Conservation (phyloP, 2,329 filamentous ascomycete genomes). For the Microcyclosporella mali region DNA sequence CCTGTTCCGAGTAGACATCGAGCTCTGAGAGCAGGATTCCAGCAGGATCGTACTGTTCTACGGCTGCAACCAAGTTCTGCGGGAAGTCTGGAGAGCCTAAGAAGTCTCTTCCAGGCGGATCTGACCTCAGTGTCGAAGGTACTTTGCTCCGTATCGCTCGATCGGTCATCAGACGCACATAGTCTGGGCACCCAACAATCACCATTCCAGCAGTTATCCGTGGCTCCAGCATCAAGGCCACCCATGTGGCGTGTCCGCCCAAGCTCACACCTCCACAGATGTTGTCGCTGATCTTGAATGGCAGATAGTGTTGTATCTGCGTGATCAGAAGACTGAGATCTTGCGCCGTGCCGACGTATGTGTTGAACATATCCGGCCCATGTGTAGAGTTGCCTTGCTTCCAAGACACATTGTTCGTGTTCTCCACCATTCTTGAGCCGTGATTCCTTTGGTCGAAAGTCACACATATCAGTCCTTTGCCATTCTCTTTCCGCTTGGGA, state of each 20-base stretch:
- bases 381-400: conserved; percentile 69
- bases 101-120: conserved; percentile 57
- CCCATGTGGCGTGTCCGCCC: conserved; percentile 84
- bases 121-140: conserved; percentile 41
- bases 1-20: conserved; percentile 24
- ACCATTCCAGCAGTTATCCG: conserved; percentile 71
- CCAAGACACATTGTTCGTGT: conserved; percentile 71
- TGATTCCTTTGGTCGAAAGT: conserved; percentile 93
- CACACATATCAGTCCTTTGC: conserved; percentile 66
- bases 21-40: conserved; percentile 57
- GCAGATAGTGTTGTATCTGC: conserved; percentile 66
- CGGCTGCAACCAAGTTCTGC: conserved; percentile 54
- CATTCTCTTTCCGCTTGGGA: conserved; percentile 27
- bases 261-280: conserved; percentile 76
- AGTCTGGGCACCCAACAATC: conserved; percentile 87
- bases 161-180: conserved; percentile 69
- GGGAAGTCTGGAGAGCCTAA: conserved; percentile 76
- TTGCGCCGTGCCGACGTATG: conserved; percentile 64
- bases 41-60: conserved; percentile 66
- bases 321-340: conserved; percentile 73
- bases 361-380: conserved; percentile 85
- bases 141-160: conserved; percentile 68
- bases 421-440: conserved; percentile 63
- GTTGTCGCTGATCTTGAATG: conserved; percentile 52
- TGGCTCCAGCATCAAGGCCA: conserved; percentile 69